phyloP scores from a whole-genome alignment of 257 asterid genomes.

The Cruciata laevipes region DNA sequence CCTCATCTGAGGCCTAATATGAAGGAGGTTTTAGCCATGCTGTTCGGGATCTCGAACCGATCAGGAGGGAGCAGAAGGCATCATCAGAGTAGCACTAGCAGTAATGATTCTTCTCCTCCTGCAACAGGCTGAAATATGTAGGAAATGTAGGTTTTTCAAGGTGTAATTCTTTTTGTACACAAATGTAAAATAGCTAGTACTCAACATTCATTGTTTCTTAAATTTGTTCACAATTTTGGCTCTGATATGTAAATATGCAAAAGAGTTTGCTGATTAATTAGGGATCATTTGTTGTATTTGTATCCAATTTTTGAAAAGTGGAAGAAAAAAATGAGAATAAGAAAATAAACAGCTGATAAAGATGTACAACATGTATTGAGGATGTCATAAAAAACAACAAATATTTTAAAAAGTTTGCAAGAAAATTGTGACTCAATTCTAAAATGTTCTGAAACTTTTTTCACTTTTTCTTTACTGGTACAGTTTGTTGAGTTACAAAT shows the following conservation, averaged over 20 bases:
- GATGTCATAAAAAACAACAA: no score
- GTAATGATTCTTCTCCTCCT: slow-evolving; percentile 24
- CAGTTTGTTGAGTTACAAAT: neutral
- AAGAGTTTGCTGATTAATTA: neutral
- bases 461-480: no score
- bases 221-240: slow-evolving; percentile 9
- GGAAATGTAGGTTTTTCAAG: neutral
- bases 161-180: slow-evolving; percentile 4
- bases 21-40: slow-evolving; percentile 82
- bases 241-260: neutral
- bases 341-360: no score
- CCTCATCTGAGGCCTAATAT: slow-evolving; percentile 81
- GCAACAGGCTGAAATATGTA: slow-evolving; percentile 1
- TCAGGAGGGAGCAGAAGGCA: slow-evolving; percentile 29
- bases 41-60: slow-evolving; percentile 45
- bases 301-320: no score
- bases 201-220: slow-evolving; percentile 3
- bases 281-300: neutral
- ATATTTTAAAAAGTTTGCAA: neutral
- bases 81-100: slow-evolving; percentile 12
- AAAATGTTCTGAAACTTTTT: neutral
- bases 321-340: no score
- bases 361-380: no score
- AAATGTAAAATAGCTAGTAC: neutral
- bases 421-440: no score